Evolutionary conservation across 1,284 basidiomycete species (phyloP).

Genomic region (Athelia sp.): DNA sequence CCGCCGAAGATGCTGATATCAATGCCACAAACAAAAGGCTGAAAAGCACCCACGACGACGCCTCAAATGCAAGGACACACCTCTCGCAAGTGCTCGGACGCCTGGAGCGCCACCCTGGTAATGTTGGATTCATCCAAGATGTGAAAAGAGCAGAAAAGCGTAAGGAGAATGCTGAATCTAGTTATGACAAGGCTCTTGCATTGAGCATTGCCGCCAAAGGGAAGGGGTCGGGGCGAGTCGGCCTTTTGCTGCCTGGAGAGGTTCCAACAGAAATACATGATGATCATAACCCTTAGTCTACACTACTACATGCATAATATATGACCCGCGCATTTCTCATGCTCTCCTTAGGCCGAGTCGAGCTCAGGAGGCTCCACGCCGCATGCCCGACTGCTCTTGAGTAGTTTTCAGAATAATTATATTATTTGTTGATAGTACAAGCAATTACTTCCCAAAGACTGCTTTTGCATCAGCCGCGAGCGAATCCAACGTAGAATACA

Average conservation of each 20-base stretch:
- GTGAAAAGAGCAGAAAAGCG: background rate
- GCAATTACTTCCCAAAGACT: no score
- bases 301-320: no score
- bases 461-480: no score
- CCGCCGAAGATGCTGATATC: background rate
- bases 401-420: no score
- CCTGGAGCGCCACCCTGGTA: background rate
- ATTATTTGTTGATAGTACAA: no score
- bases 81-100: background rate
- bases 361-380: no score
- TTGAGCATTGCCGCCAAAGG: background rate
- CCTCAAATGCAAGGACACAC: background rate
- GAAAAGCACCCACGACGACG: background rate
- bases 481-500: no score
- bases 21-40: background rate
- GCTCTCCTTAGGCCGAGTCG: no score
- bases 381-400: no score
- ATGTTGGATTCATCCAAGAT: background rate
- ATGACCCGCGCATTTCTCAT: no score
- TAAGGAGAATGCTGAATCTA: background rate
- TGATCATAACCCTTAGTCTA: no score
- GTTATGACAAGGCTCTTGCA: background rate
- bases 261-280: no score
- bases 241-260: background rate
- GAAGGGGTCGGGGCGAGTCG: background rate